These are phyloP conservation scores for Lizonia empirigonia DNA, from an alignment of 2,329 filamentous ascomycete genomes.

Conservation along the genomic window DNA sequence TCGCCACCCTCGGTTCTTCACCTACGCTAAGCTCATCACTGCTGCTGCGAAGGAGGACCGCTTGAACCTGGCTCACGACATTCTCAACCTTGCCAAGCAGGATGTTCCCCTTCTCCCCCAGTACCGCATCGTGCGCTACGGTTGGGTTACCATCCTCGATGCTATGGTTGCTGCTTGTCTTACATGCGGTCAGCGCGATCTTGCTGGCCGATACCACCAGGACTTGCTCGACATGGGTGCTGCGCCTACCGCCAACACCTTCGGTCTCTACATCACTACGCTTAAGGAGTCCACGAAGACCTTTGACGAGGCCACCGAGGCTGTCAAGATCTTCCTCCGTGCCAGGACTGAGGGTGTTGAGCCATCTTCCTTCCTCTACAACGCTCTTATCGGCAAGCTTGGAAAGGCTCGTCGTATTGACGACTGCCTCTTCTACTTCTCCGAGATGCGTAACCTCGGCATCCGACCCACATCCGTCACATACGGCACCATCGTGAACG, in stretches of 20 bases:
- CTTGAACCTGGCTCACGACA: constrained; percentile 80
- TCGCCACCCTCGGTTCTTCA: constrained; percentile 92
- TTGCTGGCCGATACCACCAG: constrained; percentile 87
- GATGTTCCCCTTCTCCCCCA: constrained; percentile 86
- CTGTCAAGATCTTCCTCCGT: constrained; percentile 95
- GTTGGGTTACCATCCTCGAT: constrained; percentile 95
- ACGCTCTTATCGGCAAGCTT: constrained; percentile 96
- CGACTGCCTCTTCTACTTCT: constrained; percentile 97
- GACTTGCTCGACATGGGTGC: constrained; percentile 89
- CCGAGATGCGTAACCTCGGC: constrained; percentile 90
- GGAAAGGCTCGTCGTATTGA: constrained; percentile 98
- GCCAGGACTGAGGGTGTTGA: constrained; percentile 93
- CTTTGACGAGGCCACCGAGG: constrained; percentile 95
- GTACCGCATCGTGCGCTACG: constrained; percentile 87
- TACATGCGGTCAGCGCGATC: constrained; percentile 76
- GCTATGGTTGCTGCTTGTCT: constrained; percentile 95
- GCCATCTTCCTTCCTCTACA: constrained; percentile 96
- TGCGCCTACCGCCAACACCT: constrained; percentile 94
- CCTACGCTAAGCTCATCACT: constrained; percentile 92
- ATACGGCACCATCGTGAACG: constrained; percentile 97
- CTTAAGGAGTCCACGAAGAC: constrained; percentile 97
- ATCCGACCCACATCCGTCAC: constrained; percentile 97
- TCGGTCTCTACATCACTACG: constrained; percentile 98
- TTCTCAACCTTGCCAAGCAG: constrained; percentile 84
- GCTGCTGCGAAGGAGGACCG: constrained; percentile 86